phyloP scores from a whole-genome alignment of 257 asterid species.

The Solanum bulbocastanum region DNA sequence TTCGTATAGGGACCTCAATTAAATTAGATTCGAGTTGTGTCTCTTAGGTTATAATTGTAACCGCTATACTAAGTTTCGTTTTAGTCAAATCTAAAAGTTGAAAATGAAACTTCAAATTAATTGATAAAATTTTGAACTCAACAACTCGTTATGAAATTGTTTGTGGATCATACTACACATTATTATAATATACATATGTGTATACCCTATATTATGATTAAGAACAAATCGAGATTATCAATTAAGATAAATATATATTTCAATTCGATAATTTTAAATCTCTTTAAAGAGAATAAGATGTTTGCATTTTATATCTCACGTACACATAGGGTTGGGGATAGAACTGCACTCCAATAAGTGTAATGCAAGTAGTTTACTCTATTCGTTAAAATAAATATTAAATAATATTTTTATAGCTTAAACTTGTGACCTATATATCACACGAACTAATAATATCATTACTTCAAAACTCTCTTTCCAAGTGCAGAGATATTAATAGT shows the following conservation, averaged over 20 bases:
- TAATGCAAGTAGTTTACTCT: not conserved
- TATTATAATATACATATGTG: not conserved
- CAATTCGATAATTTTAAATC: not conserved
- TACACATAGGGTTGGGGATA: not conserved
- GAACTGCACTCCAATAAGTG: not conserved
- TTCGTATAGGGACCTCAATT: rapidly evolving
- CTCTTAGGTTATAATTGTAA: too few species aligned
- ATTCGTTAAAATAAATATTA: not conserved
- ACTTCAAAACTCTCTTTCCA: rapidly evolving
- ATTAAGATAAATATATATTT: not conserved
- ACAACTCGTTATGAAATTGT: not conserved
- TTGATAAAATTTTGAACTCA: not conserved
- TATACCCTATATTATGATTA: too few species aligned
- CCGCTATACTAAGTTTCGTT: not conserved
- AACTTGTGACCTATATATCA: not conserved
- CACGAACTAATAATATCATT: rapidly evolving
- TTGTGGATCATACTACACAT: not conserved
- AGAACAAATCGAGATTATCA: too few species aligned
- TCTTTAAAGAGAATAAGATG: not conserved
- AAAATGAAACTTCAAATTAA: rapidly evolving
- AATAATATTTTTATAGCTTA: rapidly evolving
- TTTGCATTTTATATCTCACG: not conserved
- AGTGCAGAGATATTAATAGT: not conserved
- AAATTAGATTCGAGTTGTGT: not conserved
- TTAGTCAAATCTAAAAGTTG: not conserved